Conservation (phyloP, 352 stramenopile species). For the Peronospora belbahrii region DNA sequence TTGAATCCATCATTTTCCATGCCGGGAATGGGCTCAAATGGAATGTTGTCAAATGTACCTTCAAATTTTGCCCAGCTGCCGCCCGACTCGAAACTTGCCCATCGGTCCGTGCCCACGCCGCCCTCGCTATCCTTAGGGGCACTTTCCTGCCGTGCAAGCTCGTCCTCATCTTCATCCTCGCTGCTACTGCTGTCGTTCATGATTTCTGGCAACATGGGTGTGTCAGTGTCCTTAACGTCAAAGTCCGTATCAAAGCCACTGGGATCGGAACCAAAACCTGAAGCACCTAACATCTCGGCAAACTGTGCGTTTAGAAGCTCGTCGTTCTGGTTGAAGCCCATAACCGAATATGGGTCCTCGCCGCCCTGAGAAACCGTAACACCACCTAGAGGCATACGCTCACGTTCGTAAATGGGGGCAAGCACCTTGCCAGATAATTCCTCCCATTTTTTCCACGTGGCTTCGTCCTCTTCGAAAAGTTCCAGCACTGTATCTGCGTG, state of each 20-base stretch:
- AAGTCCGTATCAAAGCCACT: constrained; percentile 71
- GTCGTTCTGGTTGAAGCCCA: constrained; percentile 65
- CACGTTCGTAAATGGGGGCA: constrained; percentile 67
- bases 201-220: constrained; percentile 73
- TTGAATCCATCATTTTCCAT: constrained; percentile 48
- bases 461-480: constrained; percentile 70
- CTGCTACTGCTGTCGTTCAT: constrained; percentile 86
- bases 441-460: constrained; percentile 71
- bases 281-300: constrained; percentile 71
- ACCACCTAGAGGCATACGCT: constrained; percentile 66
- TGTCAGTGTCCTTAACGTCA: constrained; percentile 60
- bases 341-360: constrained; percentile 71
- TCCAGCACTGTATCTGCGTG: constrained; percentile 76
- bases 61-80: constrained; percentile 68
- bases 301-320: constrained; percentile 78
- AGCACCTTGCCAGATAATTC: constrained; percentile 64
- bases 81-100: constrained; percentile 59
- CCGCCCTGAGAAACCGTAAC: constrained; percentile 41
- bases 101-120: constrained; percentile 25
- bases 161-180: constrained; percentile 75
- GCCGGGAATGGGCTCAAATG: constrained; percentile 45
- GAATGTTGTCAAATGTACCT: constrained; percentile 44
- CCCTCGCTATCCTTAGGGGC: constrained; percentile 9
- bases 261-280: constrained; percentile 44
- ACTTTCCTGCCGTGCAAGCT: constrained; percentile 34